These are phyloP conservation scores for Artemisia annua DNA, from an alignment of 129 eudicot species.

Conservation along the genomic window DNA sequence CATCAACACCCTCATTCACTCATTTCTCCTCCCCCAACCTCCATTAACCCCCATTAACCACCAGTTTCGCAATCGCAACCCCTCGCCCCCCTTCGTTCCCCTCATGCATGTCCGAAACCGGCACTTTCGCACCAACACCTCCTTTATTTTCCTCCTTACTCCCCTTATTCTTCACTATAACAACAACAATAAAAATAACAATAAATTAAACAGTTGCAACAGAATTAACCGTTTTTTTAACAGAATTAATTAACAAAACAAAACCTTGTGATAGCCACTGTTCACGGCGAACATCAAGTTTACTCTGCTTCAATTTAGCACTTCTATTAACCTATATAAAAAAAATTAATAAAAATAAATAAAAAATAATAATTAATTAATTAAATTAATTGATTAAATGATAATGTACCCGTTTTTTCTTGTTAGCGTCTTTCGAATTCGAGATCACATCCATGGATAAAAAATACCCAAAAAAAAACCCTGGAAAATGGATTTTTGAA, in stretches of 20 bases:
- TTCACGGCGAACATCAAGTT: constrained; percentile 85
- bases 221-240: background rate
- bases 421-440: constrained; percentile 60
- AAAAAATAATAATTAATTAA: background rate
- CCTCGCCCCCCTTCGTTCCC: constrained; percentile 25
- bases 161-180: constrained; percentile 64
- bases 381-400: background rate
- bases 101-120: constrained; percentile 27
- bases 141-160: constrained; percentile 41
- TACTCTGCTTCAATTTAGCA: constrained; percentile 77
- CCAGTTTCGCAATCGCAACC: constrained; percentile 42
- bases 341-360: too few species aligned
- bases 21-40: constrained; percentile 43
- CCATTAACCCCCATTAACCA: too few species aligned
- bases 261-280: constrained; percentile 90
- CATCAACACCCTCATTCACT: constrained; percentile 46
- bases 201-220: background rate
- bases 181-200: background rate
- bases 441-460: too few species aligned
- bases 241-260: background rate
- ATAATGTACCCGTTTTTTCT: constrained; percentile 70
- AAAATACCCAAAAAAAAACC: too few species aligned
- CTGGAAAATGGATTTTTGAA: too few species aligned
- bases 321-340: constrained; percentile 75
- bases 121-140: constrained; percentile 38